Evolutionary conservation across 2,329 filamentous ascomycete genomes (phyloP), one percentile per base, ranked within the genome.

Genomic region (Beauveria varroae): DNA sequence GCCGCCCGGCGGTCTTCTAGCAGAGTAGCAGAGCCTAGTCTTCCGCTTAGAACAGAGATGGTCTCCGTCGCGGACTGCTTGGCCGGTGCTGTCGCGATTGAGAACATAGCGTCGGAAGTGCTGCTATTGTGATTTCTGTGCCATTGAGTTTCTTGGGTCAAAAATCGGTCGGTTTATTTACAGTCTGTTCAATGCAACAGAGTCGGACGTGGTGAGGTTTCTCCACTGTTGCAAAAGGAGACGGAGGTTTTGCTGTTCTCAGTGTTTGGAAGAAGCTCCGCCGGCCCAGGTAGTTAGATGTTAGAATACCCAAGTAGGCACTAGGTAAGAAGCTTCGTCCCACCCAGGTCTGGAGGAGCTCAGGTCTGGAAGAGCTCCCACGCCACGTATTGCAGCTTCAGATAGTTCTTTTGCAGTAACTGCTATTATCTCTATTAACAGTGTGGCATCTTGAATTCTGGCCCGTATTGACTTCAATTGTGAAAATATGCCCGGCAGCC

Each of bases 11-110:
- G 88, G 74, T 99, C 96, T 76, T 99, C 95, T 46, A 99, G 84
- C 18, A 99, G 82, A 1, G 92, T 97, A 50, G 93, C 91, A 67
- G 90, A 96, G 71, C 88, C 86, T 44, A 99, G 84, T 61, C 95
- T 90, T 69, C 87, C 88, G 75, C 92, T 96, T 63, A 98, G 81
- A 47, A 93, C 90, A 64, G 88, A 89, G 73, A 99, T 99, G 47
- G 95, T 97, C 72, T 96, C 92, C 71, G 90, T 89, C 68, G 93
- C 95, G 70, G 91, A 96, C 82, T 99, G 95, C 81, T 96, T 95
- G 72, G 92, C 91, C 68, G 95, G 95, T 71, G 91, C 90, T 63
- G 82, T 78, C 63, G 85, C 77, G 70, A 87, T 85, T 49, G 84
- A 85, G 72, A 87, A 86, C 84, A 87, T 87, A 63, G 53, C 54